Conservation (phyloP, 2,329 filamentous ascomycete species). For the Grosmannia huntii region DNA sequence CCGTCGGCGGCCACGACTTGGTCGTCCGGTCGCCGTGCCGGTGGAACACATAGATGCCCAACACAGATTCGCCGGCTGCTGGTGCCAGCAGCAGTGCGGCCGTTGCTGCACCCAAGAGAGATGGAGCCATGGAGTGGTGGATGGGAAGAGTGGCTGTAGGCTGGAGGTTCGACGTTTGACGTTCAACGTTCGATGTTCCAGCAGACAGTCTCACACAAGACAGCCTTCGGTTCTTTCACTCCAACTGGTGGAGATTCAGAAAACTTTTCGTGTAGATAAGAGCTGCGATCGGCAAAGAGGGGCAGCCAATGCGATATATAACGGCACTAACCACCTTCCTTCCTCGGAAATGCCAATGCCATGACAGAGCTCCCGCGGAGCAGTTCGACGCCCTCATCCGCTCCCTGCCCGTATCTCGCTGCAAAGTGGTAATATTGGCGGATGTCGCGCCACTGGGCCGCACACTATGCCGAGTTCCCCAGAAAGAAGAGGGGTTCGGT, state of each 20-base stretch:
- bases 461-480: background rate
- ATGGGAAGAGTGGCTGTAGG: background rate
- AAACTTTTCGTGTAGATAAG: background rate
- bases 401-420: background rate
- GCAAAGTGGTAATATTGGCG: background rate
- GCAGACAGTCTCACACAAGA: no score
- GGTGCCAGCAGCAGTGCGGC: background rate
- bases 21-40: slow-evolving; percentile 82
- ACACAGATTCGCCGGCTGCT: slow-evolving; percentile 45
- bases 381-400: background rate
- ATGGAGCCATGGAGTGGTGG: background rate
- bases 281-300: background rate
- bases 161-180: background rate
- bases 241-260: background rate
- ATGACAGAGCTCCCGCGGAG: background rate
- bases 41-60: slow-evolving; percentile 78
- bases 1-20: slow-evolving; percentile 58
- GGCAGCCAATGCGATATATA: background rate
- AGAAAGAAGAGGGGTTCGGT: background rate
- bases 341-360: background rate
- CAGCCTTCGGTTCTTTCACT: no score
- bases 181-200: no score
- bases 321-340: background rate
- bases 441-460: background rate
- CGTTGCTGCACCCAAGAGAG: background rate